A percentile compares a stretch with the other conserved stretches of the same genome.
These are phyloP conservation scores for Mycena filopes DNA, from an alignment of 768 basidiomycete species.

Conservation along the genomic window DNA sequence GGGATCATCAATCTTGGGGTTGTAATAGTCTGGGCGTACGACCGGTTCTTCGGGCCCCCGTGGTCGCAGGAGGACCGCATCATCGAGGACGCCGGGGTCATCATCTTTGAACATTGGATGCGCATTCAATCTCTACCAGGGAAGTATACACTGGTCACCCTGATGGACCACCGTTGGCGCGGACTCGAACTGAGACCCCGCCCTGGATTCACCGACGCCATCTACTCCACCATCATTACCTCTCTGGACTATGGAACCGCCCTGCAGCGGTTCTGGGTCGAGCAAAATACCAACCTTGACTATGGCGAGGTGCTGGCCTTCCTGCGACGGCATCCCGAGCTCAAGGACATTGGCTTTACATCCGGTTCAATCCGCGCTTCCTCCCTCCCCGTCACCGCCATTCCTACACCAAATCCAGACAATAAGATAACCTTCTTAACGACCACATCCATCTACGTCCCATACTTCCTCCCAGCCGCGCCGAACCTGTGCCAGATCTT, in stretches of 20 bases:
- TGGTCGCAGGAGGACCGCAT: slow-evolving; percentile 30
- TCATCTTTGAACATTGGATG: slow-evolving; percentile 28
- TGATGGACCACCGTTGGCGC: slow-evolving; percentile 3
- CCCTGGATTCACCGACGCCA: not conserved
- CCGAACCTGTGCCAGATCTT: slow-evolving; percentile 14
- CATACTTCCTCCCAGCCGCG: slow-evolving; percentile 21
- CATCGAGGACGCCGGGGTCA: slow-evolving; percentile 14
- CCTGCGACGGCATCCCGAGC: slow-evolving; percentile 12
- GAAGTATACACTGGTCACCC: slow-evolving; percentile 22
- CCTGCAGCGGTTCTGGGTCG: slow-evolving; percentile 3
- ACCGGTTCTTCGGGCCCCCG: not conserved
- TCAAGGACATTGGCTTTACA: not conserved
- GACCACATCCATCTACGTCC: too few relatives aligned
- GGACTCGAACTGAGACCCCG: slow-evolving; percentile 1
- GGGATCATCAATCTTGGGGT: slow-evolving; percentile 23
- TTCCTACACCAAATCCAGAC: not conserved
- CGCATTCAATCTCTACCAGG: slow-evolving; percentile 21
- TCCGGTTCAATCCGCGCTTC: not conserved
- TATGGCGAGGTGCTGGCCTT: slow-evolving; percentile 14
- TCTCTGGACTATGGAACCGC: slow-evolving; percentile 17
- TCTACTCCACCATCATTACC: slow-evolving; percentile 19
- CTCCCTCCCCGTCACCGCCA: not conserved
- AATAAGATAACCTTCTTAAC: slow-evolving; percentile 1
- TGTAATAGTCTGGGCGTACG: slow-evolving; percentile 20
- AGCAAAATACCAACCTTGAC: not conserved